Evolutionary conservation across 371 early-diverging fungal genomes (phyloP), one percentile per base, ranked within the genome.

Genomic region (Apophysomyces sp.): DNA sequence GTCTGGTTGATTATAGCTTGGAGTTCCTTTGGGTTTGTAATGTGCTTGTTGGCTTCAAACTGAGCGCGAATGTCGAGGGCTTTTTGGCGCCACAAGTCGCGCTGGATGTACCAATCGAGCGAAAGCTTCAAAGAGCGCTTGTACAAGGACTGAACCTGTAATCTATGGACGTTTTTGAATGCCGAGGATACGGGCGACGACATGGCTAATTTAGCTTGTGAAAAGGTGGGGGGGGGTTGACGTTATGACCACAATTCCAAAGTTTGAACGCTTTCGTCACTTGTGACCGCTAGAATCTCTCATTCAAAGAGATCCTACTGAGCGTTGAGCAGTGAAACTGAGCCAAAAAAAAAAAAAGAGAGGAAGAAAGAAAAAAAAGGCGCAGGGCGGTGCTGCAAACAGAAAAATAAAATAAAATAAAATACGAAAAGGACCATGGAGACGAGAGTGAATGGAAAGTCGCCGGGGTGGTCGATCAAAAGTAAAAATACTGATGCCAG

Each of bases 31-130:
- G 89, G 87, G 67, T 84, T 89, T 63, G 78, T 73, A 52, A 91
- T 73, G 72, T 81, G 65, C 68, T 81, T 83, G 76, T 90, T 89
- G 41, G 78, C 80, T 52, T 93, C 93, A 65, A 93, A 94, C 61
- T 81, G 78, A 39, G 80, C 82, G 53, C 94, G 82, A 69, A 94
- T 89, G 56, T 87, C 78, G 57, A 92, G 71, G 39, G 89, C 85
- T 78, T 90, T 86, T 73, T 89, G 86, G 58, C 93, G 86, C 85
- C 80, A 89, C 65, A 88, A 77, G 65, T 77, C 81, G 57, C 90
- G 86, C 68, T 86, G 85, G 79, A 90, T 87, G 76, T 85, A 86
- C 94, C 94, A 94, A 80, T 92, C 92, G 52, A 83, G 74, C 3
- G 90, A 80, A 9, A 88, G 77, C 66, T 88, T 88, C 60, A 94